Evolutionary conservation across 192 early-diverging fungal genomes (phyloP).

Genomic region (Coemansia sp.): DNA sequence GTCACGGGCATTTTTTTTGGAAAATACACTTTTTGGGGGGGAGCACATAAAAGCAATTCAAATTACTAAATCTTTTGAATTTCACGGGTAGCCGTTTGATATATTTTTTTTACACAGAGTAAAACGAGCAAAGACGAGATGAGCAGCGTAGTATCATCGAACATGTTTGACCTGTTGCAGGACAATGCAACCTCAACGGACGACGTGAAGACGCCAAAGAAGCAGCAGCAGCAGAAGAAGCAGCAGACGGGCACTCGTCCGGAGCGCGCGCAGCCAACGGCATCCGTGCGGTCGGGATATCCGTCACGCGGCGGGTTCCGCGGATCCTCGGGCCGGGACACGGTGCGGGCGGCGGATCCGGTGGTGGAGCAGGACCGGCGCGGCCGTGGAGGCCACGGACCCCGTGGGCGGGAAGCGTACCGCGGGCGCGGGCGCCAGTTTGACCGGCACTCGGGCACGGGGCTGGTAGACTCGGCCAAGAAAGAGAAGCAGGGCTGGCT

Average conservation of each 20-base stretch:
- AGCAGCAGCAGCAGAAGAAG: constrained; percentile 18
- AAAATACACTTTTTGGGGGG: too few relatives aligned
- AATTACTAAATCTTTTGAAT: too few relatives aligned
- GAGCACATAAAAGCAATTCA: too few relatives aligned
- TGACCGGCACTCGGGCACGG: constrained; percentile 76
- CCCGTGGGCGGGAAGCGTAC: constrained; percentile 31
- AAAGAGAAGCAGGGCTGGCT: constrained; percentile 89
- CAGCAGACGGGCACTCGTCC: constrained; percentile 9
- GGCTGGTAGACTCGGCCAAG: constrained; percentile 78
- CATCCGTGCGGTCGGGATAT: constrained; percentile 15
- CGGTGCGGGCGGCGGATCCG: constrained; percentile 1
- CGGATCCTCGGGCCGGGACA: constrained; percentile 7
- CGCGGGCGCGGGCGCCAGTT: constrained; percentile 66
- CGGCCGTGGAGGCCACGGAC: constrained; percentile 32
- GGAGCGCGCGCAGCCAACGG: constrained; percentile 29
- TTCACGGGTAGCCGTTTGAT: too few relatives aligned
- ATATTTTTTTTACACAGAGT: too few relatives aligned
- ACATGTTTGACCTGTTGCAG: constrained; percentile 68
- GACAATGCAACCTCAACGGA: constrained; percentile 57
- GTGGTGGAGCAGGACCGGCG: constrained; percentile 49
- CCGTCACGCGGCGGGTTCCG: constrained; percentile 32
- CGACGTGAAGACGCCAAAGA: constrained; percentile 10
- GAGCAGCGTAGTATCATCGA: constrained; percentile 63
- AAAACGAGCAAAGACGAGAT: constrained; percentile 10
- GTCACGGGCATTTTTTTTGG: too few relatives aligned